Evolutionary conservation across 352 stramenopile species (phyloP), one percentile per base, ranked within the genome.

Genomic region (Phytophthora foliorum): DNA sequence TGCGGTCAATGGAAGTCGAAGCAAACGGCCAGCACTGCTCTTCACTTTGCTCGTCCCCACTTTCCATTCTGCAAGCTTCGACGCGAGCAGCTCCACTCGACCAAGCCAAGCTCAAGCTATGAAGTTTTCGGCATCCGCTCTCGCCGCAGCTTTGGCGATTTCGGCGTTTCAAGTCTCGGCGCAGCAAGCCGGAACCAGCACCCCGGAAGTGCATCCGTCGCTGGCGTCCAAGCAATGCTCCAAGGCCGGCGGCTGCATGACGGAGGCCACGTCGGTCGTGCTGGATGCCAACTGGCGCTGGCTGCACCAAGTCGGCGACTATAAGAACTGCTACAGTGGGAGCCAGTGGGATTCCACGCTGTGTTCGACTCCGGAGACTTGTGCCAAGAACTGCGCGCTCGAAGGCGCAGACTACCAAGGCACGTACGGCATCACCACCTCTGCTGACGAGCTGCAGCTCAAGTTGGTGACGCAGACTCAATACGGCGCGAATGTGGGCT

Each of bases 261-360:
- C 61, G 2, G 75, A 86, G 32, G 25, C 63, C 6, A 91, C 78
- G 21, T 88, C 82, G 19, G 57, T 93, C 50, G 85, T 93, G 52
- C 64, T 93, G 25, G 85, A 93, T 68, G 77, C 82, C 53, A 91
- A 91, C 65, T 90, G 85, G 82, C 82, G 85, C 61, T 91, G 82
- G 85, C 59, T 89, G 34, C 84, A 90, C 57, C 77, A 89, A 63
- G 74, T 86, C 11, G 78, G 67, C 22, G 82, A 78, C 69, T 89
- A 84, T 66, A 86, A 75, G 50, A 90, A 89, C 69, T 91, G 82
- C 76, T 93, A 89, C 80, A 79, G 54, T 5, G 82, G 80, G 24
- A 90, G 78, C 61, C 57, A 76, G 24, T 92, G 81, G 82, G 75
- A 92, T 31, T 19, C 74, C 14, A 67, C 74, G 55, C 61, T 90